These are phyloP conservation scores for Aspergillus chevalieri DNA, from an alignment of 2,329 filamentous ascomycete species.

Conservation along the genomic window DNA sequence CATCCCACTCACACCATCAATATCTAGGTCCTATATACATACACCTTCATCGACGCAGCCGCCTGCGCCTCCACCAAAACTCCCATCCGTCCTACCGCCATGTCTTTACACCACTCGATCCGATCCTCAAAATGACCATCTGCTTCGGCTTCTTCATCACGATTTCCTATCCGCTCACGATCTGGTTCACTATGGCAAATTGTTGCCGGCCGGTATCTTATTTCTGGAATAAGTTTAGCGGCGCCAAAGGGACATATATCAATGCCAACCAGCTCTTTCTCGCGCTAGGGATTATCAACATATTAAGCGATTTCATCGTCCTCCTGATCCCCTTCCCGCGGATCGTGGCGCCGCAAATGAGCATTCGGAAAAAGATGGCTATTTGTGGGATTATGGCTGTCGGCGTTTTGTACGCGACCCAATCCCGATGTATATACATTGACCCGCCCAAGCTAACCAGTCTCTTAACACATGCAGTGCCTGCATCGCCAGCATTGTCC, in stretches of 20 bases:
- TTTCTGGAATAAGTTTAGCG: neutral
- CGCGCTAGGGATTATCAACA: neutral
- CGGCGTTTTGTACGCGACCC: neutral
- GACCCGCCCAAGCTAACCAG: neutral
- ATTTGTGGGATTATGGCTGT: neutral
- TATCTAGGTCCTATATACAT: constrained; percentile 6
- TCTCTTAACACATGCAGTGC: neutral
- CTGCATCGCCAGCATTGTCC: constrained; percentile 7
- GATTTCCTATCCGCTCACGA: neutral
- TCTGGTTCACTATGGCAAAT: too few relatives aligned
- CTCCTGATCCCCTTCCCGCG: neutral
- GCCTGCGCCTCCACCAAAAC: constrained; percentile 12
- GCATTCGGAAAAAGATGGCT: neutral
- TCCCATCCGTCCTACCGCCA: constrained; percentile 20
- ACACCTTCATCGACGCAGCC: constrained; percentile 11
- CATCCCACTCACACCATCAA: neutral
- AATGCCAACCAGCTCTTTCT: neutral
- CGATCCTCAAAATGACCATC: constrained; percentile 7
- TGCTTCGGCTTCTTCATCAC: constrained; percentile 4
- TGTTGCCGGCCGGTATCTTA: neutral
- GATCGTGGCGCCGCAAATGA: neutral
- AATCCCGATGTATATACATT: too few relatives aligned
- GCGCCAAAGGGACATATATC: neutral
- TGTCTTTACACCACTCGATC: constrained; percentile 12
- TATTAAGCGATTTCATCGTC: neutral